These are phyloP conservation scores for Cytospora piceicola DNA, from an alignment of 2,329 filamentous ascomycete species.

Conservation along the genomic window DNA sequence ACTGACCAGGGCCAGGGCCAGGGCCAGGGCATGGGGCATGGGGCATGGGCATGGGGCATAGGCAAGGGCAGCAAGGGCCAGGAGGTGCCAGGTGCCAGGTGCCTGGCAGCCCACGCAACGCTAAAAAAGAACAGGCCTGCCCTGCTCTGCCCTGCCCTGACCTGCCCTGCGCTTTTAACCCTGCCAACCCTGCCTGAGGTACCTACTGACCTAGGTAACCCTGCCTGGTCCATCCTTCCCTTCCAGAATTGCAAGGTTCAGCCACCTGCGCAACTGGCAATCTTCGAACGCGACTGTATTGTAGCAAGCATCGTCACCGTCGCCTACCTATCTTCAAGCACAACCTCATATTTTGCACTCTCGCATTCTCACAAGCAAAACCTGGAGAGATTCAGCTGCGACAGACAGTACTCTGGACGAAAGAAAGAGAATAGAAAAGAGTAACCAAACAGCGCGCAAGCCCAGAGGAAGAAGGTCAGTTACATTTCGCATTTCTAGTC, in stretches of 20 bases:
- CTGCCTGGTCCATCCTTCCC: neutral
- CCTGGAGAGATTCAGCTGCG: neutral
- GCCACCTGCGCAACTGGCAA: neutral
- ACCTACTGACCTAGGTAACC: too few relatives aligned
- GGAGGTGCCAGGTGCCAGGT: conserved; percentile 9
- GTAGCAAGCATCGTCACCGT: neutral
- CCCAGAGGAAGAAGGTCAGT: neutral
- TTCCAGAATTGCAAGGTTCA: neutral
- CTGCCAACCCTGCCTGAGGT: neutral
- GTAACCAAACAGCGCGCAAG: neutral
- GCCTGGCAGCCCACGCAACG: conserved; percentile 17
- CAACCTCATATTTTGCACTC: neutral
- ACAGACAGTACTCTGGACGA: neutral
- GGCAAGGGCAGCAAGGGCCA: neutral
- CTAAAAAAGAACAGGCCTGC: neutral
- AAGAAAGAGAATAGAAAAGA: neutral
- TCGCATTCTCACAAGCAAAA: neutral
- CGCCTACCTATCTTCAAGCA: neutral
- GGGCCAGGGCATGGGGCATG: conserved; percentile 5
- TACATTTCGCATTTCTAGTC: neutral
- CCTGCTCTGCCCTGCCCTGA: neutral
- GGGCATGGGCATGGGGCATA: conserved; percentile 8
- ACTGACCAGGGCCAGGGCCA: conserved; percentile 9
- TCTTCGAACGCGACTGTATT: neutral
- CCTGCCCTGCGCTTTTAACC: neutral